These are phyloP conservation scores for Cladosporium sphaerospermum DNA, from an alignment of 2,329 filamentous ascomycete genomes.

Conservation along the genomic window DNA sequence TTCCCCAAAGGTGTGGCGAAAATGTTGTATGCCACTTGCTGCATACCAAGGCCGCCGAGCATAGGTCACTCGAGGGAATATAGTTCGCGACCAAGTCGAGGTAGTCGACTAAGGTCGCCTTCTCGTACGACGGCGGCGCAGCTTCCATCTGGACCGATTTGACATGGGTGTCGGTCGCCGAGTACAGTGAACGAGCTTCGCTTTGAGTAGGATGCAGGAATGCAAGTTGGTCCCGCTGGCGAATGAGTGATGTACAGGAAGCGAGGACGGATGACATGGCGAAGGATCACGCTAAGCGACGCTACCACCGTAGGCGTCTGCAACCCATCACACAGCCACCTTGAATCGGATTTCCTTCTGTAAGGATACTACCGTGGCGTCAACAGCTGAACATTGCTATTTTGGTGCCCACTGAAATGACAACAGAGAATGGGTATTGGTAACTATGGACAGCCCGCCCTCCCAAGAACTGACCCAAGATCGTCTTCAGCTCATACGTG, in stretches of 20 bases:
- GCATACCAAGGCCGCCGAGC: conserved; percentile 50
- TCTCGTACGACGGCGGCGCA: conserved; percentile 55
- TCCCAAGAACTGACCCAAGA: too few relatives aligned
- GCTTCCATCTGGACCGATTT: conserved; percentile 43
- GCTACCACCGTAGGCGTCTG: neutral
- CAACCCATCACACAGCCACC: conserved; percentile 1
- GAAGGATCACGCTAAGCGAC: conserved; percentile 4
- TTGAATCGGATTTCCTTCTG: too few relatives aligned
- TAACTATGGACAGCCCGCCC: too few relatives aligned
- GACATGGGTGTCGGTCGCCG: conserved; percentile 1
- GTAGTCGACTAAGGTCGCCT: conserved; percentile 48
- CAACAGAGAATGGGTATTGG: too few relatives aligned
- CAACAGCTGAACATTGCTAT: too few relatives aligned
- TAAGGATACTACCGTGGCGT: too few relatives aligned
- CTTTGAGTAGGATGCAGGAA: too few relatives aligned
- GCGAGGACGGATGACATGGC: conserved; percentile 1
- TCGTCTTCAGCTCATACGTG: too few relatives aligned
- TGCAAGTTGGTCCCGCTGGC: too few relatives aligned
- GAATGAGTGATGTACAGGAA: neutral
- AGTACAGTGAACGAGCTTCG: neutral
- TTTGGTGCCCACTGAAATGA: too few relatives aligned
- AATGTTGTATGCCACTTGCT: conserved; percentile 54
- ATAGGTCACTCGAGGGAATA: conserved; percentile 51
- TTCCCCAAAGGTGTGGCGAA: conserved; percentile 55
- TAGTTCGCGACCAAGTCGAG: conserved; percentile 53